Evolutionary conservation across 176 grass and related monocot genomes (phyloP).

Genomic region (Stipa capillata): DNA sequence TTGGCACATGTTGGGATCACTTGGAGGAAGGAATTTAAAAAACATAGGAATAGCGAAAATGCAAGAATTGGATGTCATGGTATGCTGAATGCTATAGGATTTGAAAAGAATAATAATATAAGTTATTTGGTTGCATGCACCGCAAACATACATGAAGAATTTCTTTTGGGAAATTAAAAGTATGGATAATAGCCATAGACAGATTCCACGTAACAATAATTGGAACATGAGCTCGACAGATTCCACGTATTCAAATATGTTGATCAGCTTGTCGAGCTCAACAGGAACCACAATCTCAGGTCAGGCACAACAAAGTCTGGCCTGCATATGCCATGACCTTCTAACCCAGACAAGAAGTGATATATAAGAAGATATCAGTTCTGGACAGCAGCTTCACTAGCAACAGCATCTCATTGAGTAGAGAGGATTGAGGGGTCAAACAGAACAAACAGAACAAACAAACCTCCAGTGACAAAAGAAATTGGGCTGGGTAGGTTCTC

Average conservation of each 20-base stretch:
- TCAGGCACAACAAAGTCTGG: background rate
- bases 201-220: too few relatives aligned
- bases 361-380: background rate
- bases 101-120: too few relatives aligned
- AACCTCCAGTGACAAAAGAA: background rate
- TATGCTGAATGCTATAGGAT: too few relatives aligned
- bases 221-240: background rate
- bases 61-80: too few relatives aligned
- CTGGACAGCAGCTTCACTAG: background rate
- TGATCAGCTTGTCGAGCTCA: background rate
- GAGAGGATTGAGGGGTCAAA: background rate
- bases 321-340: background rate
- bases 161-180: too few relatives aligned
- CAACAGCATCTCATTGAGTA: background rate
- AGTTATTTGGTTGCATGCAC: too few relatives aligned
- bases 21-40: too few relatives aligned
- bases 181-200: too few relatives aligned
- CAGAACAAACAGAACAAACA: conserved; percentile 5
- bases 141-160: too few relatives aligned
- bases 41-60: too few relatives aligned
- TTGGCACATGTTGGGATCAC: too few relatives aligned
- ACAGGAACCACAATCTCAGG: background rate
- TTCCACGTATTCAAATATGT: background rate
- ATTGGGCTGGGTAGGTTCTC: conserved; percentile 14
- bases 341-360: background rate